Conservation (phyloP, 2,329 filamentous ascomycete genomes). For the Colletotrichum eleusines region DNA sequence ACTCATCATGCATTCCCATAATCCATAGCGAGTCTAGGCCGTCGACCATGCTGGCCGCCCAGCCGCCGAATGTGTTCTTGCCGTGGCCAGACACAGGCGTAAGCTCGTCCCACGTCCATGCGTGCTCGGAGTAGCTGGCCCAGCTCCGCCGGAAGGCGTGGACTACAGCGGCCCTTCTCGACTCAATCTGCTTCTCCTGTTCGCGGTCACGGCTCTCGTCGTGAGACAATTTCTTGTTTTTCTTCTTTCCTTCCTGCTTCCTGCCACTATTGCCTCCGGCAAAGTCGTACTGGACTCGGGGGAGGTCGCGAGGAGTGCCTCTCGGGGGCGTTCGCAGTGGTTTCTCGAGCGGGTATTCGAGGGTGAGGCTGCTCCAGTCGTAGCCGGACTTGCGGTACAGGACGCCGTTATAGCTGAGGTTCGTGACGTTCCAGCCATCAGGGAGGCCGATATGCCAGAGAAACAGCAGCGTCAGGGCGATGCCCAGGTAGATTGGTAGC, state of each 20-base stretch:
- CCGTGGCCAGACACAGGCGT: slow-evolving; percentile 61
- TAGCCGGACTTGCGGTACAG: slow-evolving; percentile 46
- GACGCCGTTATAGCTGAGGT: slow-evolving; percentile 32
- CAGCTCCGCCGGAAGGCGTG: slow-evolving; percentile 59
- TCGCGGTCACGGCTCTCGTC: slow-evolving; percentile 48
- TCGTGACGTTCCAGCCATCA: slow-evolving; percentile 15
- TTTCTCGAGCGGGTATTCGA: slow-evolving; percentile 50
- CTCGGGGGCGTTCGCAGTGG: slow-evolving; percentile 51
- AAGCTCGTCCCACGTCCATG: slow-evolving; percentile 70
- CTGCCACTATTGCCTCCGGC: slow-evolving; percentile 48
- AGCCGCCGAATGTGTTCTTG: slow-evolving; percentile 64
- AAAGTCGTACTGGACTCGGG: slow-evolving; percentile 46
- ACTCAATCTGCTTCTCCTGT: slow-evolving; percentile 43
- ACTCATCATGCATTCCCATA: slow-evolving; percentile 69
- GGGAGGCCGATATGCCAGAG: slow-evolving; percentile 37
- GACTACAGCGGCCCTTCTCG: slow-evolving; percentile 54
- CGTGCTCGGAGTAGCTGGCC: slow-evolving; percentile 65
- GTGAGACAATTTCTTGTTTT: slow-evolving; percentile 48
- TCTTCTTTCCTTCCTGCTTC: slow-evolving; percentile 7
- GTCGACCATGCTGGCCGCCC: slow-evolving; percentile 71
- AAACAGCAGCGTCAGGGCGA: slow-evolving; percentile 31
- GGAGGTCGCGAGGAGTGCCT: slow-evolving; percentile 48
- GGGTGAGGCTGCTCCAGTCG: slow-evolving; percentile 53
- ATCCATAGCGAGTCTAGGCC: slow-evolving; percentile 70
- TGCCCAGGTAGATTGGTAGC: slow-evolving; percentile 37